Evolutionary conservation across 768 basidiomycete genomes (phyloP).

Genomic region (Trametes cubensis): DNA sequence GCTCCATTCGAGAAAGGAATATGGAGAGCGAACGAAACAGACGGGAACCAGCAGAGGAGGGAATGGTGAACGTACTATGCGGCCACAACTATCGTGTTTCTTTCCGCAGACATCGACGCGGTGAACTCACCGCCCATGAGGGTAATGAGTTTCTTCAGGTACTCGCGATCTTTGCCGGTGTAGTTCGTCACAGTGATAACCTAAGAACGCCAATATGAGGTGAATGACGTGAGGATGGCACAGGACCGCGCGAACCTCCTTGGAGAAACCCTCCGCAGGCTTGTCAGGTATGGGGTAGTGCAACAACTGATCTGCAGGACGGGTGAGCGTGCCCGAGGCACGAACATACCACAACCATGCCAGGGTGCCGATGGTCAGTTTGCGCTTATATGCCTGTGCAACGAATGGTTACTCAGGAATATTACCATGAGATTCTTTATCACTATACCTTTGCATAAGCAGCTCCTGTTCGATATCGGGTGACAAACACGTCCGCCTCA

Average conservation of each 20-base stretch:
- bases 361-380: constrained; percentile 74
- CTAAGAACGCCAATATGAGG: constrained; percentile 39
- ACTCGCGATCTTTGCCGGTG: constrained; percentile 83
- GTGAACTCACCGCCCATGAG: constrained; percentile 81
- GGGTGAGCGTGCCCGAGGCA: constrained; percentile 56
- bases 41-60: neutral
- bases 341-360: constrained; percentile 85
- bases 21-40: too few relatives aligned
- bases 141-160: constrained; percentile 80
- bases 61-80: constrained; percentile 62
- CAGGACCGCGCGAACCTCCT: constrained; percentile 52
- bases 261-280: constrained; percentile 58
- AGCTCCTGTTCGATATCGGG: constrained; percentile 65
- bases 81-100: constrained; percentile 81
- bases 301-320: constrained; percentile 74
- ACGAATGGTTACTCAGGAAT: neutral
- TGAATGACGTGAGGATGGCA: too few relatives aligned
- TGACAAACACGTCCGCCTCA: constrained; percentile 74
- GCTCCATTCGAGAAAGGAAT: too few relatives aligned
- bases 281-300: constrained; percentile 81
- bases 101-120: constrained; percentile 68
- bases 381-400: constrained; percentile 57
- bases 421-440: neutral
- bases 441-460: constrained; percentile 68
- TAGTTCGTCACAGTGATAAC: constrained; percentile 88